These are phyloP conservation scores for Syncephalastrum contaminatum DNA, from an alignment of 371 early-diverging fungal genomes.

Conservation along the genomic window DNA sequence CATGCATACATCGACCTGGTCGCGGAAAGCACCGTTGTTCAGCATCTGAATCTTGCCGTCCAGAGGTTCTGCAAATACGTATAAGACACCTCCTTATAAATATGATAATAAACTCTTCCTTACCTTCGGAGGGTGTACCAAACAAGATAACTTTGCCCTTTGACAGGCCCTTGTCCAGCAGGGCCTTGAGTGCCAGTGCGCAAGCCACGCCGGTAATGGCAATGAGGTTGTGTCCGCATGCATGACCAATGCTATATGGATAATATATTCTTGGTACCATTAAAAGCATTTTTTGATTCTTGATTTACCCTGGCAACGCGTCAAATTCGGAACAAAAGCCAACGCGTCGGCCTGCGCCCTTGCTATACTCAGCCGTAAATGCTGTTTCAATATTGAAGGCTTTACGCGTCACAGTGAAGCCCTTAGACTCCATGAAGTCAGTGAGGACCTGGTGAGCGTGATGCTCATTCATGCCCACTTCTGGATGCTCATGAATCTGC, in stretches of 20 bases:
- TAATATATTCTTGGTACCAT: background rate
- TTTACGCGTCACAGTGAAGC: slow-evolving; percentile 51
- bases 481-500: slow-evolving; percentile 61
- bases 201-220: slow-evolving; percentile 69
- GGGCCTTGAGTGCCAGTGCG: slow-evolving; percentile 56
- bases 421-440: slow-evolving; percentile 51
- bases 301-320: slow-evolving; percentile 52
- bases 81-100: background rate
- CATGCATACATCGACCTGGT: slow-evolving; percentile 63
- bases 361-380: slow-evolving; percentile 57
- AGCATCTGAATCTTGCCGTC: slow-evolving; percentile 75
- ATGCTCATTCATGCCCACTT: slow-evolving; percentile 57
- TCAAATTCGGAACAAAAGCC: slow-evolving; percentile 68
- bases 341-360: slow-evolving; percentile 39
- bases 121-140: slow-evolving; percentile 82
- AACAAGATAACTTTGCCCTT: slow-evolving; percentile 63
- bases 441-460: slow-evolving; percentile 56
- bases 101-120: too few relatives aligned
- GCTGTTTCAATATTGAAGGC: slow-evolving; percentile 61
- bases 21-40: slow-evolving; percentile 58
- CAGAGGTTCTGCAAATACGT: slow-evolving; percentile 30
- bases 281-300: background rate
- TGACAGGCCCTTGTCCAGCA: slow-evolving; percentile 50
- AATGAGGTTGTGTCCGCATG: slow-evolving; percentile 69
- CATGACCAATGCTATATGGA: slow-evolving; percentile 54